A percentile compares a stretch with the other conserved stretches of the same genome.
These are phyloP conservation scores for Yamadazyma sp. DNA, from an alignment of 1,139 yeast genomes.

Conservation along the genomic window DNA sequence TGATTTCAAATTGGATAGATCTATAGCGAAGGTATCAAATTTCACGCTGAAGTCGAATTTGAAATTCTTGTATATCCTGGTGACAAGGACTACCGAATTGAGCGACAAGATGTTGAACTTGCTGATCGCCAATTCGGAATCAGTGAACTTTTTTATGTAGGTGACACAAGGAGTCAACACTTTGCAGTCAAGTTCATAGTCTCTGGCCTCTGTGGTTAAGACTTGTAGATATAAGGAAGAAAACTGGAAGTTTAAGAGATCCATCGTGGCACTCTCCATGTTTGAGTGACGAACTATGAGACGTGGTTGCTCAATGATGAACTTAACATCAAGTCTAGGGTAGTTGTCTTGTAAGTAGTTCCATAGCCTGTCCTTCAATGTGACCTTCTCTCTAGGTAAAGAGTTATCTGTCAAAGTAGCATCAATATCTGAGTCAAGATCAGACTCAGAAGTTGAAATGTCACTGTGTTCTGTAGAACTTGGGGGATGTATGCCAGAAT, in stretches of 20 bases:
- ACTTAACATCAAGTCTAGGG: slow-evolving; percentile 41
- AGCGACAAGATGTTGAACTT: slow-evolving; percentile 22
- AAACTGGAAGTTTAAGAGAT: slow-evolving; percentile 36
- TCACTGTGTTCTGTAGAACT: background rate
- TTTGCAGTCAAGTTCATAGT: slow-evolving; percentile 38
- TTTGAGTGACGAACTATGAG: slow-evolving; percentile 33
- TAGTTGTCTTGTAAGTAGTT: slow-evolving; percentile 41
- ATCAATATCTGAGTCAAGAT: slow-evolving; percentile 8
- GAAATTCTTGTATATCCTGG: slow-evolving; percentile 32
- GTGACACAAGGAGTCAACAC: slow-evolving; percentile 33
- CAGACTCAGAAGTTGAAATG: slow-evolving; percentile 4
- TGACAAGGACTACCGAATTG: slow-evolving; percentile 22
- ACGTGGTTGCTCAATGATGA: slow-evolving; percentile 47
- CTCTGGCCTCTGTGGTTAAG: slow-evolving; percentile 33
- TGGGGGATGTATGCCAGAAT: no score
- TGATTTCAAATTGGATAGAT: slow-evolving; percentile 32
- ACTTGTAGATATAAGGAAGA: slow-evolving; percentile 40
- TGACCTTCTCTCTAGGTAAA: slow-evolving; percentile 1
- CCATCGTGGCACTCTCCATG: slow-evolving; percentile 19
- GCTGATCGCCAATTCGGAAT: slow-evolving; percentile 2
- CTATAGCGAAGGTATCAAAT: slow-evolving; percentile 22
- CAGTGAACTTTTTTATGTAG: slow-evolving; percentile 27
- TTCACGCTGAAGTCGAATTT: slow-evolving; percentile 24
- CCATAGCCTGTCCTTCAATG: slow-evolving; percentile 16
- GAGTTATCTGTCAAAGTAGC: slow-evolving; percentile 6